phyloP scores from a whole-genome alignment of 345 rosid genomes.

The Sonneratia alba region DNA sequence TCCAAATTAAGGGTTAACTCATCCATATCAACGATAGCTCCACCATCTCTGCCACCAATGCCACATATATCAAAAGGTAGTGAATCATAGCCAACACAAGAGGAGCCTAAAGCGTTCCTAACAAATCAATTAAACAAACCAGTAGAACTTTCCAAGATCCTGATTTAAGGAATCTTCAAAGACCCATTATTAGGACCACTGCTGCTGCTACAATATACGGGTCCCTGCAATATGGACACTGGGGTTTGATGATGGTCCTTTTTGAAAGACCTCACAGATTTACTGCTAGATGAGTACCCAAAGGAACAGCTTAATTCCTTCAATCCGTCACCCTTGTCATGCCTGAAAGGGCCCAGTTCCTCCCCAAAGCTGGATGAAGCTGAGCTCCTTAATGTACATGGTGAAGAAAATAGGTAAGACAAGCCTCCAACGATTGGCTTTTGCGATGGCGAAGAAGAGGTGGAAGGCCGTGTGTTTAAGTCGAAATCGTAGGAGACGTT shows the following conservation, averaged over 20 bases:
- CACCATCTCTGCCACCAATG: conserved; percentile 8
- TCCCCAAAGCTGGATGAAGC: conserved; percentile 39
- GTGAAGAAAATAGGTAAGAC: conserved; percentile 61
- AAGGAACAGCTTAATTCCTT: conserved; percentile 70
- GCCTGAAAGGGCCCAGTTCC: conserved; percentile 36
- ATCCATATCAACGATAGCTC: conserved; percentile 28
- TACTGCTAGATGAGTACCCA: conserved; percentile 26
- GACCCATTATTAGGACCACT: conserved; percentile 9
- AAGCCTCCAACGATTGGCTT: conserved; percentile 68
- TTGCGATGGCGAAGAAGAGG: conserved; percentile 39
- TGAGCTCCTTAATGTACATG: conserved; percentile 31
- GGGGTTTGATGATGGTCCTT: conserved; percentile 58
- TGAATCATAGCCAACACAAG: conserved; percentile 62
- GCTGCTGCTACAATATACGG: conserved; percentile 42
- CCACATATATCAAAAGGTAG: conserved; percentile 20
- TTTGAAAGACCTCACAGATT: conserved; percentile 39
- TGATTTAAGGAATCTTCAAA: conserved; percentile 55
- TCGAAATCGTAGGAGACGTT: conserved; percentile 59
- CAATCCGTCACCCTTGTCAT: conserved; percentile 54
- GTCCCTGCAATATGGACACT: conserved; percentile 67
- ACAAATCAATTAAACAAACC: conserved; percentile 62
- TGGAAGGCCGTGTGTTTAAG: conserved; percentile 44
- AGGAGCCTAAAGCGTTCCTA: conserved; percentile 52
- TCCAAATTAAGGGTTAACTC: conserved; percentile 79
- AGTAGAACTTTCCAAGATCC: conserved; percentile 31